Evolutionary conservation across 202 grass and related monocot genomes (phyloP), one percentile per base, ranked within the genome.

Genomic region (Thinopyrum obtusiflorum): DNA sequence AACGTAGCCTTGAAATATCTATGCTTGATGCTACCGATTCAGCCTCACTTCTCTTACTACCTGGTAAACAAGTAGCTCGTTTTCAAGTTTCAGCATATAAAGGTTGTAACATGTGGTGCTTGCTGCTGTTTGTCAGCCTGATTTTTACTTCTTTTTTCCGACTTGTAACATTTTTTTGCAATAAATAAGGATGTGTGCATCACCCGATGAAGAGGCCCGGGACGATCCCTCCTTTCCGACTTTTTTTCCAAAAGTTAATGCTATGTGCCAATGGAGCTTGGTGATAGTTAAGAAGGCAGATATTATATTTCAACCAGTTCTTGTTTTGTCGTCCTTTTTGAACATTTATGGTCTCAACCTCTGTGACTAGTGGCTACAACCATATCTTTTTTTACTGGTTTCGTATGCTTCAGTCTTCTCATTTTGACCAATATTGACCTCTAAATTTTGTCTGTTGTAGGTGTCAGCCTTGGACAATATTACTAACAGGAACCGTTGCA

Each of bases 381-480:
- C 1, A 64, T 35, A 31, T 68, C 32, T 33, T 68, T 7, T 10
- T 36, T 7, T 37, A 53, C 7, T 61, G 62, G 31, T 26, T 27
- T 78, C 2, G 1, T 7, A 77, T 64, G 63, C 17, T 86, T 76
- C 2, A 24, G 60, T 35, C 37, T 40, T n/a, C n/a, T 82, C 11
- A 2, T 29, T 65, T 55, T 2, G 13, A 64, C 21, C 18, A 20
- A 1, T 67, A 65, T 61, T 37, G 18, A 32, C 11, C 26, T 55
- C 61, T 66, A 8, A 36, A 12, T 7, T 67, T 46, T 69, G n/a
- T 17, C 65, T 12, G 29, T 86, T 68, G 80, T 85, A 98, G 96
- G 96, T 98, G 96, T 64, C 96, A 98, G 70, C 96, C 96, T 60
- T 98, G 96, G 96, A 92, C 96, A 64, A 98, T 98, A 76, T 90